Evolutionary conservation across 441 rosid species (phyloP).

Genomic region (Rhodomyrtus psidioides): DNA sequence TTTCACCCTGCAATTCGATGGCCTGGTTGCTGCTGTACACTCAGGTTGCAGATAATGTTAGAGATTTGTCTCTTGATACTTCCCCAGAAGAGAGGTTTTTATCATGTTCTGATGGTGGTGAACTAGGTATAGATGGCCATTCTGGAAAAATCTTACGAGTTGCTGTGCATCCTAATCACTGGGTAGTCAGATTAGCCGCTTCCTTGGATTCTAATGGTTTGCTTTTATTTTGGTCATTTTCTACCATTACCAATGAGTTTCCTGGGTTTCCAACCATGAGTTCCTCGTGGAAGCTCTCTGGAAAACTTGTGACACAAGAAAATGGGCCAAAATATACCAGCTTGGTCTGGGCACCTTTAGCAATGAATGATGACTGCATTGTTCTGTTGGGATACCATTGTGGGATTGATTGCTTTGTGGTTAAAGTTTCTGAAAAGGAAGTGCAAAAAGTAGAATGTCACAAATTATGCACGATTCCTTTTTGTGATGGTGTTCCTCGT

Average conservation of each 20-base stretch:
- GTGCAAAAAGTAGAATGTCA: slow-evolving; percentile 32
- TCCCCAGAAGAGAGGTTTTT: slow-evolving; percentile 21
- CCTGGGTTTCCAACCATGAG: slow-evolving; percentile 36
- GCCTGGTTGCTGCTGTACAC: slow-evolving; percentile 47
- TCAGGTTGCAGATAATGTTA: slow-evolving; percentile 20
- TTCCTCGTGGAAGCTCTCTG: slow-evolving; percentile 61
- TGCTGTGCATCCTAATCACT: slow-evolving; percentile 50
- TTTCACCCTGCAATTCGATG: slow-evolving; percentile 42
- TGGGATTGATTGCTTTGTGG: slow-evolving; percentile 83
- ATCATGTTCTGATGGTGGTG: slow-evolving; percentile 23
- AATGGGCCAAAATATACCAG: slow-evolving; percentile 48
- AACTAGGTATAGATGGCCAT: slow-evolving; percentile 59
- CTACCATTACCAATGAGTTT: slow-evolving; percentile 29
- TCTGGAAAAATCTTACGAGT: slow-evolving; percentile 57
- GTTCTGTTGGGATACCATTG: slow-evolving; percentile 66
- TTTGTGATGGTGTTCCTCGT: slow-evolving; percentile 25
- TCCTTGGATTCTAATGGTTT: slow-evolving; percentile 82
- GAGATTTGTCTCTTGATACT: slow-evolving; percentile 24
- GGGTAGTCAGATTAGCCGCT: slow-evolving; percentile 51
- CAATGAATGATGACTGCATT: slow-evolving; percentile 45
- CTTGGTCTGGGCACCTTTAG: slow-evolving; percentile 80
- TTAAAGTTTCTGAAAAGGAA: slow-evolving; percentile 34
- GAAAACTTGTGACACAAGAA: slow-evolving; percentile 40
- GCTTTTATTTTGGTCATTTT: slow-evolving; percentile 63
- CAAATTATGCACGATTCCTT: slow-evolving; percentile 66